phyloP scores from a whole-genome alignment of 257 asterid genomes.

The Solanum chaucha region DNA sequence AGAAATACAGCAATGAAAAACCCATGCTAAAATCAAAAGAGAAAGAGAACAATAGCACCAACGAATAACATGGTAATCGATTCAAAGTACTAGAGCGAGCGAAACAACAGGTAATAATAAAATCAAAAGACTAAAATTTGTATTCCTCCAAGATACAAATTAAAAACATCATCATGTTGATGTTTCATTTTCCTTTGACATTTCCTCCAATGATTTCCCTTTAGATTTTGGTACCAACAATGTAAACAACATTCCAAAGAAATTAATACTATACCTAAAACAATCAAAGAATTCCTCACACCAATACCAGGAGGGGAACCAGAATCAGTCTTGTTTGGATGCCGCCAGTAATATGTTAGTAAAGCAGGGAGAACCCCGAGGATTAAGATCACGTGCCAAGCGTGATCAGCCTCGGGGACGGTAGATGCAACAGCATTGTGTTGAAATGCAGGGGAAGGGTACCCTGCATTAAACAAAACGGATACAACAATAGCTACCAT shows the following conservation, averaged over 20 bases:
- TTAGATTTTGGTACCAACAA: slow-evolving; percentile 34
- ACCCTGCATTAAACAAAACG: neutral
- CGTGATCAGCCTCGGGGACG: neutral
- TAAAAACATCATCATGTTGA: neutral
- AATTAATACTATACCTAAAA: slow-evolving; percentile 19
- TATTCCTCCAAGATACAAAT: neutral
- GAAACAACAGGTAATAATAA: too few relatives aligned
- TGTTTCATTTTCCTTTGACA: slow-evolving; percentile 23
- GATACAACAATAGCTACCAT: neutral
- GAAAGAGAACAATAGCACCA: too few relatives aligned
- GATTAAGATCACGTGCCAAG: too few relatives aligned
- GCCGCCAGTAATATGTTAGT: slow-evolving; percentile 2
- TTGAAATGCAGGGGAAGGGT: neutral
- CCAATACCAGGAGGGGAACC: slow-evolving; percentile 40
- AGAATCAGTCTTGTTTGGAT: slow-evolving; percentile 13
- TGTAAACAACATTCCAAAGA: slow-evolving; percentile 30
- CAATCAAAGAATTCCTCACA: slow-evolving; percentile 25
- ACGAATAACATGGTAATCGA: neutral
- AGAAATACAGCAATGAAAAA: rapidly evolving
- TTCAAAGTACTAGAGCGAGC: rapidly evolving
- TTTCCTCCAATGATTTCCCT: slow-evolving; percentile 39
- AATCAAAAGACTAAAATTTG: too few relatives aligned
- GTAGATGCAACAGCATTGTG: neutral
- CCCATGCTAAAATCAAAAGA: neutral
- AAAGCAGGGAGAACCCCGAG: too few relatives aligned